Base-by-base conservation (phyloP, 2,329 filamentous ascomycete species). In the Plenodomus biglobosus region DNA sequence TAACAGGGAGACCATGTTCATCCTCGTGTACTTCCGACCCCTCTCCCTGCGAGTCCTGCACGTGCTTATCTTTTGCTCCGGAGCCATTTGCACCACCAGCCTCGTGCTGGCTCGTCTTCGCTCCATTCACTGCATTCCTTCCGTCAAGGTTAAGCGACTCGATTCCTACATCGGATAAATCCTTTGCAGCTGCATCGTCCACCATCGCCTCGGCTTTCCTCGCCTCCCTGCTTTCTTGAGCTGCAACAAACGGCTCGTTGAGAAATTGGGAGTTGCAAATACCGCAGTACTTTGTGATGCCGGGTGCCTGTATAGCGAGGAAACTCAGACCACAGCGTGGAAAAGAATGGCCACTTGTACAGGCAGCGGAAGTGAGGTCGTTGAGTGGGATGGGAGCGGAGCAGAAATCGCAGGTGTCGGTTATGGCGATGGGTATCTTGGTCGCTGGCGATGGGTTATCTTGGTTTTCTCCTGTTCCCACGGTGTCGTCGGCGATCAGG, bases 291-390 rank as follows among this genome's bases (percentile, higher is more conserved):
- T 81, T 82, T 11, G 79, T 78, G 2, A 78, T 70, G 1, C 75
- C 75, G 2, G 81, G 80, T 27, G 76, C 74, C 59, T 82, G 80
- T 6, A 84, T 81, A 1, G 79, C 72, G 5, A 82, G 56, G 42
- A 81, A 78, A n/a, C 78, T 80, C 18, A 83, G 54, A 11, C 73
- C 73, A 56, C 81, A 84, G 30, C 81, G 74, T n/a, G 70, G 76
- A 48, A 80, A 83, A 36, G 78, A 50, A 68, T 84, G 81, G 0
- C 79, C 80, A 39, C 74, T 72, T 1, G 56, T 58, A 58, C 81
- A 84, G 36, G 73, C 70, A 0, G 78, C 78, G 59, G 74, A 74
- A 1, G 59, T 61, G 10, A 76, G 59, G 40, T 77, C 77, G 40
- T 74, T 72, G 63, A 82, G 79, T 1, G 69, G 65, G 35, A 84